These are phyloP conservation scores for Phytophthora kernoviae DNA, from an alignment of 352 stramenopile genomes.

Conservation along the genomic window DNA sequence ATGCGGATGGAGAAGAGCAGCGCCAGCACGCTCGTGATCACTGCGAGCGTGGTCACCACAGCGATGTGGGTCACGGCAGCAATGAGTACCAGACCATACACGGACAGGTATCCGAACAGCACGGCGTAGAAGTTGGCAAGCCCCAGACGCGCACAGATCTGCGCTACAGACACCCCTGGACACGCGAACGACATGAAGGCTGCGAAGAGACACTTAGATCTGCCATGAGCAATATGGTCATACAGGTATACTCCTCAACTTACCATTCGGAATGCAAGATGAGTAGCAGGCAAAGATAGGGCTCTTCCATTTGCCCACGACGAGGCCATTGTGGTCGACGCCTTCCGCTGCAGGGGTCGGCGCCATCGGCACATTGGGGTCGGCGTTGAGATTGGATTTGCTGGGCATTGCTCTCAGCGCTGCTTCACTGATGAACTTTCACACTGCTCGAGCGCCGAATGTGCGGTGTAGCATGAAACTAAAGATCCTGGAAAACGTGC, in stretches of 20 bases:
- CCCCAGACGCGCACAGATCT: slow-evolving; percentile 37
- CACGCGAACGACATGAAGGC: slow-evolving; percentile 39
- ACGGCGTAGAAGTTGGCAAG: slow-evolving; percentile 30
- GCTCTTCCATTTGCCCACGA: slow-evolving; percentile 44
- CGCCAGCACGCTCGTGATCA: slow-evolving; percentile 12
- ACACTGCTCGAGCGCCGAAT: slow-evolving; percentile 35
- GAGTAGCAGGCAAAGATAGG: slow-evolving; percentile 39
- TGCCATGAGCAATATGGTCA: no score
- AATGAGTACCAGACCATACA: slow-evolving; percentile 22
- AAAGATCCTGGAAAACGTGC: no score
- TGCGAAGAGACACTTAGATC: slow-evolving; percentile 7
- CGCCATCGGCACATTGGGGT: slow-evolving; percentile 30
- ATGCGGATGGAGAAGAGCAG: slow-evolving; percentile 23
- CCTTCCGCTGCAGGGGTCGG: slow-evolving; percentile 30
- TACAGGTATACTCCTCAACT: neutral
- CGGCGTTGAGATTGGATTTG: slow-evolving; percentile 11
- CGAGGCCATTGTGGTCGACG: slow-evolving; percentile 44
- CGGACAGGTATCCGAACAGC: no score
- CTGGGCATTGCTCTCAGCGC: slow-evolving; percentile 18
- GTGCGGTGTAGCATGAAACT: slow-evolving; percentile 1
- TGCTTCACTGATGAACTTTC: slow-evolving; percentile 8
- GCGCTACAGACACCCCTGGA: slow-evolving; percentile 35
- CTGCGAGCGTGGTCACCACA: neutral
- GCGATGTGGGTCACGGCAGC: slow-evolving; percentile 3
- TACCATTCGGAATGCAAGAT: slow-evolving; percentile 45